Conservation (phyloP, 495 filamentous ascomycete genomes). For the Penicillium subrubescens region DNA sequence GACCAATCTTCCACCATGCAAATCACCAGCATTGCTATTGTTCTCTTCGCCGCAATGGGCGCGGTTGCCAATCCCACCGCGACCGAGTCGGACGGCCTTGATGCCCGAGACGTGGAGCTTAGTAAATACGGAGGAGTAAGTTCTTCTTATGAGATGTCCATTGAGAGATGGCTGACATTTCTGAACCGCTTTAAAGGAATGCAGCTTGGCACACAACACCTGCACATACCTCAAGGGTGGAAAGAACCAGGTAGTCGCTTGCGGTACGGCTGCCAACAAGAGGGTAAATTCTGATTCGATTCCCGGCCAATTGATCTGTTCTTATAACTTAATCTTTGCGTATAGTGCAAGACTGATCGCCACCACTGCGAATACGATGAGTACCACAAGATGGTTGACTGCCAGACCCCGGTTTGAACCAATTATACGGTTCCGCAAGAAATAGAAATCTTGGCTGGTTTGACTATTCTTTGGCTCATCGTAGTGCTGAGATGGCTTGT, state of each 20-base stretch:
- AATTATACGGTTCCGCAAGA: neutral
- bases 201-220: neutral
- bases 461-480: neutral
- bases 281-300: neutral
- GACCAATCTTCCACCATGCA: neutral
- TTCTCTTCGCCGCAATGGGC: neutral
- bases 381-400: neutral
- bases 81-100: neutral
- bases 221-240: neutral
- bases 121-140: neutral
- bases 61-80: neutral
- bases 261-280: neutral
- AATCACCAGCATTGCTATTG: neutral
- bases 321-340: neutral
- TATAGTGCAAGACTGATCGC: neutral
- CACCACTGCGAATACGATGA: neutral
- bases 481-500: neutral
- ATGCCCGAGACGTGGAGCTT: neutral
- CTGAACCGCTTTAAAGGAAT: neutral
- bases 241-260: neutral
- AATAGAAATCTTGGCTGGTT: neutral
- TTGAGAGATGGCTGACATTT: neutral
- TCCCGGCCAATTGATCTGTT: neutral
- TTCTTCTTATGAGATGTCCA: neutral
- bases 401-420: neutral